Base-by-base conservation (phyloP, 2,329 filamentous ascomycete genomes). In the Corynespora cassiicola region DNA sequence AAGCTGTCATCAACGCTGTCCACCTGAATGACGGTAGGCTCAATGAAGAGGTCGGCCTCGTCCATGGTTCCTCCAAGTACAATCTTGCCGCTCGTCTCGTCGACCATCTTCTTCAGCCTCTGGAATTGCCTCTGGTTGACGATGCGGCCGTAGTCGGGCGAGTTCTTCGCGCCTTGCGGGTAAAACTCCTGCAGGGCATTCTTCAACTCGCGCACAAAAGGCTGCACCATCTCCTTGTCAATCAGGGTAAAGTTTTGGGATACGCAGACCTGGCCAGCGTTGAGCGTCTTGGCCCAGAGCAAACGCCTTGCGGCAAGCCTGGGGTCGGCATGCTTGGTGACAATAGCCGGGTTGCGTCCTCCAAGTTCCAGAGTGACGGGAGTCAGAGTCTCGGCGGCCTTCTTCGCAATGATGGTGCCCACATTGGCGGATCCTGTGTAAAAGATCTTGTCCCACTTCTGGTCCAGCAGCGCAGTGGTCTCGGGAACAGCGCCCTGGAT, bases 401-500 rank as follows among this genome's bases (percentile, higher is more conserved):
- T 77, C 68, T 76, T 76, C 10, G 75, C 72, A 41, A 78, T 75
- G 53, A 78, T 78, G 15, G 61, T 75, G 31, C 88, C 94, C 12
- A 96, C 90, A 18, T 66, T 74, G 35, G 80, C 79, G 58, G 84
- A 85, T 37, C 94, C 94, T 1, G 94, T 99, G 75, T 96, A 99
- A 76, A 94, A 91, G 61, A 99, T 95, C 80, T 96, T 97, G 74
- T 95, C 91, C 86, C 91, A 99, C 69, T 92, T 92, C 74, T 90
- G 82, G 41, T 92, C 83, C 21, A 99, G 79, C 28, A 97, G 74
- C 9, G 84, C 84, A 29, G 87, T 89, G 4, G 87, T 90, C 75
- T 96, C 90, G 9, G 85, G 78, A 14, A 96, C 72, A 18, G 76
- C 84, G 44, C 94, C 94, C 65, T 96, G 94, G 52, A 96, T 76